Conservation (phyloP, 2,329 filamentous ascomycete species). For the Fusarium anthophilum region DNA sequence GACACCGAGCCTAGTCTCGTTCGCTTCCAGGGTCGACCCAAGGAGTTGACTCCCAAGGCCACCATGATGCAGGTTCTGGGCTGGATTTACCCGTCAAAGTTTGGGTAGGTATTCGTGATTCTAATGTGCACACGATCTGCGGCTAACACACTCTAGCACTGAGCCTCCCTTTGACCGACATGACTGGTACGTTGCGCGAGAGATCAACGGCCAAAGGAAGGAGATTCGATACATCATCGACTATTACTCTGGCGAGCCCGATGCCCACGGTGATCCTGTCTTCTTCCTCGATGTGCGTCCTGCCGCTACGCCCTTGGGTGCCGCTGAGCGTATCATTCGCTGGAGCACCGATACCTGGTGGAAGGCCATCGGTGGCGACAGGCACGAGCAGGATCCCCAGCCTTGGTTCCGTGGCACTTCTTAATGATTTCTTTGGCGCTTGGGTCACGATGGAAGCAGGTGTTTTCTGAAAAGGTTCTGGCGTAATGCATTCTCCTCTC, state of each 20-base stretch:
- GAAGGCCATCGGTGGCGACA: conserved; percentile 79
- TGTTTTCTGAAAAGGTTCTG: conserved; percentile 15
- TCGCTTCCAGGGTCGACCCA: conserved; percentile 88
- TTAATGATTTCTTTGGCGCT: conserved; percentile 23
- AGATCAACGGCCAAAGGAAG: conserved; percentile 71
- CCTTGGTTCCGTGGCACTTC: conserved; percentile 45
- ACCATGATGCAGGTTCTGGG: conserved; percentile 83
- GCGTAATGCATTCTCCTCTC: conserved; percentile 40
- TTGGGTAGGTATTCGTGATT: conserved; percentile 65
- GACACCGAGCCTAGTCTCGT: conserved; percentile 76
- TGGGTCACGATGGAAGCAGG: conserved; percentile 16
- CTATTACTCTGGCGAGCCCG: conserved; percentile 87
- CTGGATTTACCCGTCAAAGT: conserved; percentile 81
- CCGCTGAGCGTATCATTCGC: conserved; percentile 82
- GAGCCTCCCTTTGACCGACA: conserved; percentile 95
- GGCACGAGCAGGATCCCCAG: conserved; percentile 57
- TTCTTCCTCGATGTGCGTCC: conserved; percentile 96
- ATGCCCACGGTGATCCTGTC: conserved; percentile 87
- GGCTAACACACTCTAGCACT: conserved; percentile 59
- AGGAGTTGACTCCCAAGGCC: conserved; percentile 92
- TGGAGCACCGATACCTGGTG: conserved; percentile 98
- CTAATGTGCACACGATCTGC: background rate
- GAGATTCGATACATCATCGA: conserved; percentile 96
- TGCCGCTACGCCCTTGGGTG: conserved; percentile 81
- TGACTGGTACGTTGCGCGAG: conserved; percentile 92